phyloP scores from a whole-genome alignment of 495 filamentous ascomycete genomes.

The Penicillium antarcticum region DNA sequence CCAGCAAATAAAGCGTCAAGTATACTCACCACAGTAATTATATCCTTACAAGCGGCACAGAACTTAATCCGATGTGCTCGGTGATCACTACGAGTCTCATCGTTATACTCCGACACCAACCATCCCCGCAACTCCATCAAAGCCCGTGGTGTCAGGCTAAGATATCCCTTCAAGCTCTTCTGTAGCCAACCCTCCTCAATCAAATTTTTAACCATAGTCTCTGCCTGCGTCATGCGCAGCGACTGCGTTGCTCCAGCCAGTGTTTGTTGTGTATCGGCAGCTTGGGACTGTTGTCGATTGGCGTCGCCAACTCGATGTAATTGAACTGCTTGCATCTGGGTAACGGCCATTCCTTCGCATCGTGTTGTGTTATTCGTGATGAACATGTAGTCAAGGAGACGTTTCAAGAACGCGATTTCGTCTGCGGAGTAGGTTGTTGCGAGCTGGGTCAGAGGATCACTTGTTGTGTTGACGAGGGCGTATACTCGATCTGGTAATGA shows the following conservation, averaged over 20 bases:
- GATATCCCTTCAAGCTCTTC: conserved; percentile 64
- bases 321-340: conserved; percentile 67
- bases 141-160: conserved; percentile 68
- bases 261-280: conserved; percentile 29
- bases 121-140: conserved; percentile 83
- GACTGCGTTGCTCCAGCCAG: conserved; percentile 48
- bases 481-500: conserved; percentile 46
- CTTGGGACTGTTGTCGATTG: conserved; percentile 35
- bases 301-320: conserved; percentile 25
- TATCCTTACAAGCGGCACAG: conserved; percentile 86
- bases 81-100: conserved; percentile 49
- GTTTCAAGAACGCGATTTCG: conserved; percentile 85
- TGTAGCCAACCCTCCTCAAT: conserved; percentile 85
- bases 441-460: conserved; percentile 78
- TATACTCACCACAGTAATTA: conserved; percentile 69
- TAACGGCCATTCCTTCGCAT: conserved; percentile 77
- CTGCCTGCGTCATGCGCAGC: conserved; percentile 72
- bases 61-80: conserved; percentile 66
- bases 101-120: conserved; percentile 83
- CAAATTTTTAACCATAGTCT: conserved; percentile 64
- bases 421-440: conserved; percentile 79
- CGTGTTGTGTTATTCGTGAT: conserved; percentile 73
- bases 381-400: conserved; percentile 90
- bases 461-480: conserved; percentile 84
- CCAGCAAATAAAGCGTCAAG: background rate